Evolutionary conservation across 2,329 filamentous ascomycete genomes (phyloP).

Genomic region (Rosellinia necatrix): DNA sequence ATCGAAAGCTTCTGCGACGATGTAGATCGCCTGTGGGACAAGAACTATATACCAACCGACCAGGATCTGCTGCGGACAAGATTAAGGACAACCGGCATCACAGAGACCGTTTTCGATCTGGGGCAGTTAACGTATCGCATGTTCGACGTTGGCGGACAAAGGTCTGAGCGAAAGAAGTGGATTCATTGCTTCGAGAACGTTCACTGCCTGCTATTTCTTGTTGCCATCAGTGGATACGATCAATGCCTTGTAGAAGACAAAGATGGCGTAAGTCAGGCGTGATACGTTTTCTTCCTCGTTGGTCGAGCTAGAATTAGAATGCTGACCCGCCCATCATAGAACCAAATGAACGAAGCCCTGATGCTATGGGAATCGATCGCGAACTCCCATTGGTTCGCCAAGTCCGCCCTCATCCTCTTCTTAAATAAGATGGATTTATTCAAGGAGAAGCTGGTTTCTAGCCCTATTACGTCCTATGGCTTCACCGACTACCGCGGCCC

Average conservation of each 20-base stretch:
- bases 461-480: slow-evolving; percentile 72
- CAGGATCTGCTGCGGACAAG: slow-evolving; percentile 92
- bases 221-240: slow-evolving; percentile 94
- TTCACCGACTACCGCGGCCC: slow-evolving; percentile 81
- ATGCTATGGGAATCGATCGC: slow-evolving; percentile 87
- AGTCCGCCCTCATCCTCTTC: slow-evolving; percentile 81
- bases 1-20: slow-evolving; percentile 77
- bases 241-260: slow-evolving; percentile 96
- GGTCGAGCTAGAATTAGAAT: background rate
- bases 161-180: slow-evolving; percentile 96
- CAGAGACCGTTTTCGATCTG: slow-evolving; percentile 90
- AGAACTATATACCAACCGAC: slow-evolving; percentile 84
- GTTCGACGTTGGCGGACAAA: slow-evolving; percentile 92
- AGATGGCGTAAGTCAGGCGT: slow-evolving; percentile 73
- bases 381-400: slow-evolving; percentile 85
- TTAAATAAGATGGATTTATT: slow-evolving; percentile 89
- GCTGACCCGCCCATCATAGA: slow-evolving; percentile 54
- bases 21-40: slow-evolving; percentile 74
- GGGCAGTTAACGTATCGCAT: slow-evolving; percentile 93
- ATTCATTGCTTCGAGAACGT: slow-evolving; percentile 97
- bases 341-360: slow-evolving; percentile 88
- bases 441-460: slow-evolving; percentile 73
- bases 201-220: slow-evolving; percentile 88
- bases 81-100: slow-evolving; percentile 92
- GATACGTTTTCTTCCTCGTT: background rate